Evolutionary conservation across 2,329 filamentous ascomycete species (phyloP), one percentile per base, ranked within the genome.

Genomic region (Exophiala sp.): DNA sequence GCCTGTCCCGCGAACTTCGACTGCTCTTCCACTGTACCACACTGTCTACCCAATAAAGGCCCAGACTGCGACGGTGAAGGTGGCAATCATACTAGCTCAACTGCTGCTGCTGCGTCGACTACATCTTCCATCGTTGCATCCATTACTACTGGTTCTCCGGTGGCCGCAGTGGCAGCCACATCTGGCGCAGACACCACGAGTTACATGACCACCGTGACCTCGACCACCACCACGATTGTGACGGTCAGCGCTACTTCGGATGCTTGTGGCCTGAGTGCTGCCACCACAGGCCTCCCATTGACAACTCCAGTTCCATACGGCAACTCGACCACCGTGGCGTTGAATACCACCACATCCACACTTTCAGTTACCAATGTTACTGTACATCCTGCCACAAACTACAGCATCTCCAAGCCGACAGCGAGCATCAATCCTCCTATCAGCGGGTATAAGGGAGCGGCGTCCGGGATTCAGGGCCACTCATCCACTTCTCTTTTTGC

Each of bases 321-420:
- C 37, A 57, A 57, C 39, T 43, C 48, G 19, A 53, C 50, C 18
- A 52, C 54, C 5, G 40, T 54, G 16, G 54, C 50, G 11, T 29
- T 57, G 42, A 54, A 57, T 8, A 57, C 54, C 8, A 57, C 54
- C n/a, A 57, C 54, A 2, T 57, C 54, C 14, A 57, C 54, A 34
- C 11, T 52, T 16, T 48, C 48, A 4, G 37, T 57, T 6, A 48
- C 48, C 13, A 57, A 57, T 38, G 46, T 53, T 40, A 47, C 44
- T 11, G 39, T 40, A 10, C 24, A n/a, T n/a, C 37, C 48, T 10
- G 29, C 45, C 14, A 22, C 46, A 7, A 14, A 37, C 13, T 32
- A 40, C 14, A 57, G 52, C 22, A 34, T 45, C 14, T 50, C 54
- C 16, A 48, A 23, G 16, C 44, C 54, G 8, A 50, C 45, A 4